phyloP scores from a whole-genome alignment of 2,329 filamentous ascomycete species.

The Botryotinia calthae region DNA sequence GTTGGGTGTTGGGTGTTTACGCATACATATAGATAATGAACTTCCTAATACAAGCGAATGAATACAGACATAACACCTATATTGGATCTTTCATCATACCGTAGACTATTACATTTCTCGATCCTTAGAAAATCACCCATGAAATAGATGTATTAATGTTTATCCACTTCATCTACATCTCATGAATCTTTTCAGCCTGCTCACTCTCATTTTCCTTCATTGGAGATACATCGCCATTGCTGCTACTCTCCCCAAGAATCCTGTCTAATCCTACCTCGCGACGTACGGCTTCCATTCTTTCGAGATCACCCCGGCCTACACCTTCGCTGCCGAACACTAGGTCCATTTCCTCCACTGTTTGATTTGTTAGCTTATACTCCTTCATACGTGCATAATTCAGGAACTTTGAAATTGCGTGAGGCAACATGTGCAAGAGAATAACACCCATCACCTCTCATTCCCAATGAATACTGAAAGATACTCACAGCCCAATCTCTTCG shows the following conservation, averaged over 20 bases:
- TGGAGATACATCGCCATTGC: neutral
- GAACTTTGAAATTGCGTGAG: neutral
- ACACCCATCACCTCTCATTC: neutral
- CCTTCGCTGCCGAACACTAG: slow-evolving; percentile 65
- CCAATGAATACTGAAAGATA: neutral
- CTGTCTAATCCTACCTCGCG: slow-evolving; percentile 60
- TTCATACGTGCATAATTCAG: neutral
- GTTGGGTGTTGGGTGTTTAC: neutral
- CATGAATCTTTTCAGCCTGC: neutral
- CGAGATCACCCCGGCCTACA: slow-evolving; percentile 63
- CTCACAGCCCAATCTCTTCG: slow-evolving; percentile 46
- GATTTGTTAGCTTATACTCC: neutral
- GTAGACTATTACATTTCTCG: neutral
- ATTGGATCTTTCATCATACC: neutral
- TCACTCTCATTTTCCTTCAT: neutral
- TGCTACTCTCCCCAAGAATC: slow-evolving; percentile 20
- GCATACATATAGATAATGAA: neutral
- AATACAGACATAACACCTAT: neutral
- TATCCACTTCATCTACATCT: neutral
- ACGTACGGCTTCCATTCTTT: slow-evolving; percentile 73
- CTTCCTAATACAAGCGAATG: neutral
- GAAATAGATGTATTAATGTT: neutral
- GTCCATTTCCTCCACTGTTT: slow-evolving; percentile 56
- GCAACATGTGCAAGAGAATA: neutral
- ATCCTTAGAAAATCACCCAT: neutral